phyloP scores from a whole-genome alignment of 352 stramenopile genomes.

The Elongisporangium anandrum region DNA sequence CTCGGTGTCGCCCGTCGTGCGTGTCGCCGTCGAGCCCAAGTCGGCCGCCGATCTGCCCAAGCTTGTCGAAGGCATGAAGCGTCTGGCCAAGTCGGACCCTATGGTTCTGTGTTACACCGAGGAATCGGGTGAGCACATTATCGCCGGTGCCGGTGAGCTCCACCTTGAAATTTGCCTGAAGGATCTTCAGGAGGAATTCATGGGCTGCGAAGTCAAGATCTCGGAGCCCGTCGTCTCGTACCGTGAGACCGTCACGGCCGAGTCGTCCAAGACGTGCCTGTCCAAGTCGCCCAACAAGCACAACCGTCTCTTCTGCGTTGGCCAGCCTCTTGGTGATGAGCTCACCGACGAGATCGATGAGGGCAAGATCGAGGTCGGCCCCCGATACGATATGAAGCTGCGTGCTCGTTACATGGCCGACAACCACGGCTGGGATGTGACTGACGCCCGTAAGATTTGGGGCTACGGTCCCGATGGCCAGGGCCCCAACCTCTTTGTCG shows the following conservation, averaged over 20 bases:
- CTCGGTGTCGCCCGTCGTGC: conserved; percentile 98
- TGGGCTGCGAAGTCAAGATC: conserved; percentile 98
- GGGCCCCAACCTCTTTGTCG: conserved; percentile 98
- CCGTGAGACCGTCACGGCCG: conserved; percentile 97
- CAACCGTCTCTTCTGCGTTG: conserved; percentile 99
- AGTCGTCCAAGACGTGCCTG: conserved; percentile 95
- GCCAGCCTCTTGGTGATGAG: conserved; percentile 88
- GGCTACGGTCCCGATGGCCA: conserved; percentile 98
- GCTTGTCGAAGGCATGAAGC: conserved; percentile 99
- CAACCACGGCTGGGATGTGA: conserved; percentile 97
- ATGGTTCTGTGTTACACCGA: conserved; percentile 99
- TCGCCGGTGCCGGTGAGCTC: conserved; percentile 98
- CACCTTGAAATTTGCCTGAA: conserved; percentile 99
- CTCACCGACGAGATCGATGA: conserved; percentile 97
- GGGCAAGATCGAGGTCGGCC: conserved; percentile 88
- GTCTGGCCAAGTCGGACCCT: conserved; percentile 99
- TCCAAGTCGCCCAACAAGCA: conserved; percentile 99
- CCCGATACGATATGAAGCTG: conserved; percentile 95
- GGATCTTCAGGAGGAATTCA: conserved; percentile 99
- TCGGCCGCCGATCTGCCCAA: conserved; percentile 98
- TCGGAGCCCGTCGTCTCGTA: conserved; percentile 99
- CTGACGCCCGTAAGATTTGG: conserved; percentile 99
- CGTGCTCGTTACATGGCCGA: conserved; percentile 96
- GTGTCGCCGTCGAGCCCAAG: conserved; percentile 99
- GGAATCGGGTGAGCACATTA: conserved; percentile 99